Percentiles rank a stretch among this genome's conserved stretches.
Evolutionary conservation across 208 protist genomes (phyloP).

Genomic region (Trypanosoma boissoni): DNA sequence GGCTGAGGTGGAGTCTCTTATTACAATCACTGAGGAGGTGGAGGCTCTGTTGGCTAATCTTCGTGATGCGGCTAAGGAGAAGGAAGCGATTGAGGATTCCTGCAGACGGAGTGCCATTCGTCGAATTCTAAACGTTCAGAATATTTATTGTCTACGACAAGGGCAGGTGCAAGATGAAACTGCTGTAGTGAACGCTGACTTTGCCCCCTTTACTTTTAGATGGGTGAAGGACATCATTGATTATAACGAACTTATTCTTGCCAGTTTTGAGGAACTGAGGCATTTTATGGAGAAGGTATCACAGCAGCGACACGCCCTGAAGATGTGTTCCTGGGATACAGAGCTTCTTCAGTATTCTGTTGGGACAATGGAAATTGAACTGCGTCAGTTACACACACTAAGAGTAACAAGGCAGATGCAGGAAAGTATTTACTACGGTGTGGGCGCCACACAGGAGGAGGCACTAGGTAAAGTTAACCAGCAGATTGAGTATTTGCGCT

Average conservation of each 20-base stretch:
- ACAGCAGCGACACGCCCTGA: slow-evolving; percentile 79
- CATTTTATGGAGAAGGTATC: slow-evolving; percentile 73
- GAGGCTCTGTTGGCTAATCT: slow-evolving; percentile 26
- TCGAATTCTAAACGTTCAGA: slow-evolving; percentile 57
- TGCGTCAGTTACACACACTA: slow-evolving; percentile 91
- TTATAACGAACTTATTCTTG: slow-evolving; percentile 84
- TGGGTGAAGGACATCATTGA: slow-evolving; percentile 54
- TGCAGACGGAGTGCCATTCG: slow-evolving; percentile 28
- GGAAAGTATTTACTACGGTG: slow-evolving; percentile 87
- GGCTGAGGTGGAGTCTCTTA: slow-evolving; percentile 24
- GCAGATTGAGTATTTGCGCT: slow-evolving; percentile 69
- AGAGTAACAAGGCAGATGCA: slow-evolving; percentile 95
- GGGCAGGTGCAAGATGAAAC: slow-evolving; percentile 93
- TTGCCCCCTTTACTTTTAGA: slow-evolving; percentile 71
- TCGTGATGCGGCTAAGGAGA: slow-evolving; percentile 21
- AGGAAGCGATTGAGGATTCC: slow-evolving; percentile 23
- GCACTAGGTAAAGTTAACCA: slow-evolving; percentile 61
- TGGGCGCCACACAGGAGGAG: slow-evolving; percentile 52
- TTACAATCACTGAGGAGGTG: slow-evolving; percentile 22
- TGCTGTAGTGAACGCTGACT: slow-evolving; percentile 77
- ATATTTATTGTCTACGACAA: slow-evolving; percentile 82
- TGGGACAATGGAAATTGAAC: slow-evolving; percentile 84
- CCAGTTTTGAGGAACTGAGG: slow-evolving; percentile 72
- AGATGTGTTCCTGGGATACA: slow-evolving; percentile 67
- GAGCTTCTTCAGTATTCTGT: slow-evolving; percentile 70